Base-by-base conservation (phyloP, 2,329 filamentous ascomycete genomes). In the Epichloe sibirici region DNA sequence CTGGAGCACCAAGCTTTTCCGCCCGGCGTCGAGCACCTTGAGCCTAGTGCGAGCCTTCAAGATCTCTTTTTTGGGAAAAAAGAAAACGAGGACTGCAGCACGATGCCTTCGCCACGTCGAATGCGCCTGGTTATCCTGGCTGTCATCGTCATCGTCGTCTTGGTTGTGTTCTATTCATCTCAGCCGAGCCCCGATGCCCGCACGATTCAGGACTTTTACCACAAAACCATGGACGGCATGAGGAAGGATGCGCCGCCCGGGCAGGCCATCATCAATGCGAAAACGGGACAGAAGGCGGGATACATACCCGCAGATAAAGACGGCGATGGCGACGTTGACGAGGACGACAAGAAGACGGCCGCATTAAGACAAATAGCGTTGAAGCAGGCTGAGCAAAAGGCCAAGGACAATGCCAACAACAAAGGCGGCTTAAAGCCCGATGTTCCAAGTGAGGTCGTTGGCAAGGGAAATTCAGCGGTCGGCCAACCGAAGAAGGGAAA, bases 131-230 rank as follows among this genome's bases (percentile, higher is more conserved):
- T 89, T 52, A 71, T 80, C 57, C 72, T 90, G 61, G 73, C 84
- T 53, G 74, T 83, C 52, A 59, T 90, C 59, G 74, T 82, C 58
- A 73, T 79, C 54, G 69, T 91, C 55, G 69, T 91, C 59, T 75
- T 83, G 45, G 71, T 85, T 51, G 73, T 94, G 59, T 89, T 91
- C 72, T 83, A 88, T 65, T 85, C 83, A 21, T 78, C 77, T n/a
- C 76, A 75, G 53, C 71, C 76, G 48, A 72, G 74, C 37, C 66
- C 71, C 55, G 71, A 72, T 47, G 69, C 44, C 34, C 66, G 63
- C 49, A 68, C 69, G 38, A 60, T 74, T 2, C 70, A 74, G 44
- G 79, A 79, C 60, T 83, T 83, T 59, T 82, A 82, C 68, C 70
- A 74, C 56, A 79, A 76, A 66, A 84, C 81, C 28, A 71, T 77